phyloP scores from a whole-genome alignment of 768 basidiomycete genomes.

The Leucosporidium creatinivorum region DNA sequence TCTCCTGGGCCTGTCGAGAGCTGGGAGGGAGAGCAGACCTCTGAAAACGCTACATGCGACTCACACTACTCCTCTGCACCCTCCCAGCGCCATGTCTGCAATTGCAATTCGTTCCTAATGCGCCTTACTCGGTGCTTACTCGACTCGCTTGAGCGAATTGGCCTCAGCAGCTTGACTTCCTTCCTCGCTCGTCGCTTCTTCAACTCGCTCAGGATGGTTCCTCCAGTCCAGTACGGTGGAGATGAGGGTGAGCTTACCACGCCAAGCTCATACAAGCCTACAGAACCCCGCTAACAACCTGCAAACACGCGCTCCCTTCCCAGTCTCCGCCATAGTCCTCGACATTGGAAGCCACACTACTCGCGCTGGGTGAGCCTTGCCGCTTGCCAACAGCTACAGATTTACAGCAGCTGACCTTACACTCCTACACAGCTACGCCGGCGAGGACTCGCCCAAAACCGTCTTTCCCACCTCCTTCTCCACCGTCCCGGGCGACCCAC shows the following conservation, averaged over 20 bases:
- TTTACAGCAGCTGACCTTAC: neutral
- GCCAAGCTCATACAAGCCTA: no score
- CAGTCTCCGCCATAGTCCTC: conserved; percentile 85
- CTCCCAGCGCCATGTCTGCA: no score
- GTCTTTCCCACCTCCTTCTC: conserved; percentile 86
- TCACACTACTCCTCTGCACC: no score
- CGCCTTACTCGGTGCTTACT: no score
- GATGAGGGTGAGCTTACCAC: conserved; percentile 12
- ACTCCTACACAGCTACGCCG: conserved; percentile 56
- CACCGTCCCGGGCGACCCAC: conserved; percentile 48
- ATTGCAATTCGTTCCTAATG: no score
- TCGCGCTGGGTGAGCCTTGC: conserved; percentile 57
- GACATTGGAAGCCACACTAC: conserved; percentile 87
- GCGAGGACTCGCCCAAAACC: conserved; percentile 89
- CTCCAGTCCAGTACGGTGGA: conserved; percentile 29
- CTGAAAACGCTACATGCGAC: no score
- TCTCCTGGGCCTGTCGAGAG: no score
- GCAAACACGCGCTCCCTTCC: no score
- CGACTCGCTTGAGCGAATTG: no score
- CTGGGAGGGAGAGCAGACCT: no score
- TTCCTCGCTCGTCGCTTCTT: neutral
- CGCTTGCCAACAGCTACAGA: neutral
- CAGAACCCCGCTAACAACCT: conserved; percentile 40
- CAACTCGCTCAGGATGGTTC: conserved; percentile 13
- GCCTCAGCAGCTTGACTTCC: no score